Evolutionary conservation across 345 rosid genomes (phyloP), one percentile per base, ranked within the genome.

Genomic region (Salix exigua): DNA sequence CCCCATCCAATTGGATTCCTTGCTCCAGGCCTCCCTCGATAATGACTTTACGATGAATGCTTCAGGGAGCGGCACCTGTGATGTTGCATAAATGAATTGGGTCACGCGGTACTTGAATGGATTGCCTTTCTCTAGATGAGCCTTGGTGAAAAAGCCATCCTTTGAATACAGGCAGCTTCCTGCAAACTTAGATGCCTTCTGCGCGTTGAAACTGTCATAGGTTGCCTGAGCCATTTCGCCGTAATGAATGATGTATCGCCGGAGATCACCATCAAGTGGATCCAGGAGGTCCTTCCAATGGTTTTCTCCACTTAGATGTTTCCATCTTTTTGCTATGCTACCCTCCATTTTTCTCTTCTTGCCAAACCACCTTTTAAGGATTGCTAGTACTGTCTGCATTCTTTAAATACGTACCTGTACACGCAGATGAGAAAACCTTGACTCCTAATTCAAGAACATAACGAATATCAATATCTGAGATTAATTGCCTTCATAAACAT

Each of bases 161-260:
- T 82, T 88, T 12, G 88, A 77, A 33, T 87, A 94, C 16, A 87
- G 77, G 81, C 97, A 85, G 38, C 89, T 80, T 16, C 97, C 97
- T 0, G 93, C 91, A 66, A 65, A 91, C 58, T 80, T 86, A 4
- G 97, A 92, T 13, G 50, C 85, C 66, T 86, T 90, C 73, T 91
- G 85, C 18, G 83, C 7, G 61, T 87, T 85, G 82, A 94, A 94
- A 10, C 89, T 84, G 62, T 92, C 96, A 7, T 94, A 92, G 19
- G 94, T 40, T 12, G 96, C 90, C 50, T 92, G 93, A 51, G 91
- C 94, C 93, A 92, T 91, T 79, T 94, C 94, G 0, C 98, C 98
- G 23, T 92, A 92, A 77, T 90, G 97, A 78, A 92, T 77, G 11
- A 92, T 79, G 77, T 85, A 87, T 28, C 81, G 77, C 4, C 98